Percentiles rank a stretch among this genome's conserved stretches.
These are phyloP conservation scores for Actinomucor elegans DNA, from an alignment of 371 early-diverging fungal genomes.

Conservation along the genomic window DNA sequence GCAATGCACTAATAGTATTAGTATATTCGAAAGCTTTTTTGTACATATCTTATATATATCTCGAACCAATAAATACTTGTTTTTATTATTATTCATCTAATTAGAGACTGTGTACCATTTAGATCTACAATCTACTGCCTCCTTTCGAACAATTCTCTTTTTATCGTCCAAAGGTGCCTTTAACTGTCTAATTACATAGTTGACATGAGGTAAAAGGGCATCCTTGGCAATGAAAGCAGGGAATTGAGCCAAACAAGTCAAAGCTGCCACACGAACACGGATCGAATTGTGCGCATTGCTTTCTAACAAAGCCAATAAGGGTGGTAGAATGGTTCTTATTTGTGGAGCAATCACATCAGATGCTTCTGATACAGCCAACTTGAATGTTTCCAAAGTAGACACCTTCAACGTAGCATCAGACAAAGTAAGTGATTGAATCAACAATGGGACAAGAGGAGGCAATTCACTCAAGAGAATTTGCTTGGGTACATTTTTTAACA, in stretches of 20 bases:
- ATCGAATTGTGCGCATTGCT: constrained; percentile 37
- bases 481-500: constrained; percentile 80
- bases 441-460: constrained; percentile 71
- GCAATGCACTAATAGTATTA: too few relatives aligned
- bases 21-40: too few relatives aligned
- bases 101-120: constrained; percentile 64
- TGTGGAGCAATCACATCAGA: constrained; percentile 63
- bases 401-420: constrained; percentile 65
- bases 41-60: too few relatives aligned
- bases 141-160: constrained; percentile 84
- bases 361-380: constrained; percentile 60
- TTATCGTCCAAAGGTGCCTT: constrained; percentile 76
- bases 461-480: constrained; percentile 78
- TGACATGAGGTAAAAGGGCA: constrained; percentile 62
- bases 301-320: constrained; percentile 44
- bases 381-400: constrained; percentile 76
- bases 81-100: too few relatives aligned
- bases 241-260: constrained; percentile 68
- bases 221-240: constrained; percentile 63
- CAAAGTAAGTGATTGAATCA: constrained; percentile 69
- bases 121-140: constrained; percentile 84
- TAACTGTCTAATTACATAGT: constrained; percentile 62
- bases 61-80: too few relatives aligned
- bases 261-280: constrained; percentile 67
- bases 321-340: constrained; percentile 48